Base-by-base conservation (phyloP, 495 filamentous ascomycete genomes). In the Gamarada debralockiae region DNA sequence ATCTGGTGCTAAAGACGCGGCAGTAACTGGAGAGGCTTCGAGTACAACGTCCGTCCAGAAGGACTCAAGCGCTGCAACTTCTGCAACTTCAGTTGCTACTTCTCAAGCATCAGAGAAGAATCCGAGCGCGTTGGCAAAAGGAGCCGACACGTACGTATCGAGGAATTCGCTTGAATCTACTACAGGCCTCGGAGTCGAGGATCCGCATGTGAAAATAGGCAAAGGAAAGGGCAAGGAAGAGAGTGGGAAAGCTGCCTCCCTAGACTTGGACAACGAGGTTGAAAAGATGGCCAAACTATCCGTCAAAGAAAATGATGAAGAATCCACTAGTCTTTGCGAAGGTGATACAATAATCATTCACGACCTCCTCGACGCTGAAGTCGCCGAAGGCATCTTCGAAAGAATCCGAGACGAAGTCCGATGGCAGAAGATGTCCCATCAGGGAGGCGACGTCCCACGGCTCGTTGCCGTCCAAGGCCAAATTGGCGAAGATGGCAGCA, bases 401-500 rank as follows among this genome's bases (percentile, higher is more conserved):
- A 76, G 73, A 25, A 72, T 95, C 9, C 76, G 80, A 48, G 68
- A 77, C 18, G 93, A 97, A 64, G 85, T 97, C 1, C 70, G 73
- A 57, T 98, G 92, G 92, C 85, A 91, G 58, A 85, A 80, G 51
- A 98, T 98, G 93, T 86, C 83, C 48, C 93, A 97, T 63, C 79
- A 90, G 44, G 87, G 89, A 25, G 93, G 93, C 13, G 86, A 93
- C 60, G 93, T 98, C 2, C 93, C 93, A 27, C 82, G 93, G 34
- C 81, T 97, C n/a, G 89, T 97, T 29, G 89, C 90, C 33, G 90
- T 95, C 8, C 90, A 97, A 66, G 95, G 91, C 5, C 72, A 77
- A 24, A 70, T 89, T 42, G 75, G 69, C 42, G 63, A 77, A 3
- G 88, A 95, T 61, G 90, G 90, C 47, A 85, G 78, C 52, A 85